Conservation (phyloP, 202 grass and related monocot species). For the Cymbopogon flexuosus region DNA sequence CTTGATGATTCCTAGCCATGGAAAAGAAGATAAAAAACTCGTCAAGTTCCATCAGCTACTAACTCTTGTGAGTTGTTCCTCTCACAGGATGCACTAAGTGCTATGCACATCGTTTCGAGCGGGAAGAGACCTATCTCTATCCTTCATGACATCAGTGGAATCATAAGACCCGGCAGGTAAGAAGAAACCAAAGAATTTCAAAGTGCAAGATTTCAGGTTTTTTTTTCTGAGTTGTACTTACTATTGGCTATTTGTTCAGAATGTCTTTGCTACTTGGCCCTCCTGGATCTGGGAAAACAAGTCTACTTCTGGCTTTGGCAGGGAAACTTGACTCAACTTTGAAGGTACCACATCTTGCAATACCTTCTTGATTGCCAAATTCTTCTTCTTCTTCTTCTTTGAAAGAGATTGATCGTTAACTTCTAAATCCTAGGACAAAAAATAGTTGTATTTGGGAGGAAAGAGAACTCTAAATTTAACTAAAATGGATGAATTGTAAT, state of each 20-base stretch:
- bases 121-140: conserved; percentile 76
- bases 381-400: too few species aligned
- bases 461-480: background rate
- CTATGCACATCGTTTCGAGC: conserved; percentile 55
- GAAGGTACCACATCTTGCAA: conserved; percentile 46
- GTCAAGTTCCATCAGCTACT: conserved; percentile 15
- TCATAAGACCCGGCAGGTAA: conserved; percentile 80
- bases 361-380: conserved; percentile 7
- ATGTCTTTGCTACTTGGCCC: conserved; percentile 84
- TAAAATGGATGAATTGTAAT: conserved; percentile 20
- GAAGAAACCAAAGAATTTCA: background rate
- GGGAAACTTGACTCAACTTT: conserved; percentile 78
- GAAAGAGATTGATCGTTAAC: too few species aligned
- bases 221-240: conserved; percentile 24
- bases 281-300: conserved; percentile 81
- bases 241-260: conserved; percentile 26
- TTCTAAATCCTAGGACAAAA: background rate
- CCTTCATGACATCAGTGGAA: conserved; percentile 76
- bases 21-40: background rate
- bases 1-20: background rate
- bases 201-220: background rate
- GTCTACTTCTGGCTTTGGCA: conserved; percentile 67
- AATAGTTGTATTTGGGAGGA: background rate
- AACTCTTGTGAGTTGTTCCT: background rate
- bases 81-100: conserved; percentile 56